phyloP scores from a whole-genome alignment of 768 basidiomycete species.

The Trametes meyenii region DNA sequence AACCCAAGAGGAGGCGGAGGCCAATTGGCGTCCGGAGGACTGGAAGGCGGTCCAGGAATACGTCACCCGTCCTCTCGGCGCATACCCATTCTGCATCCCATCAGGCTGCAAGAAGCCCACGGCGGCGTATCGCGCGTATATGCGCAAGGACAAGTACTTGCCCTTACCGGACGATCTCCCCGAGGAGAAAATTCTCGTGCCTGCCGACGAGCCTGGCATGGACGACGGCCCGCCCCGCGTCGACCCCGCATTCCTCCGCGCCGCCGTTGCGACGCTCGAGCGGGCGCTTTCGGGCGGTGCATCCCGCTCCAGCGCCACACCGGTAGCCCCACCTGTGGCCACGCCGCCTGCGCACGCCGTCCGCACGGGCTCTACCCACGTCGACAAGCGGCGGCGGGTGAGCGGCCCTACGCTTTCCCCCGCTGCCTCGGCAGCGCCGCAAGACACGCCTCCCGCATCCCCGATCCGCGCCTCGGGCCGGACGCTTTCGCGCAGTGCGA shows the following conservation, averaged over 20 bases:
- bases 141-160: constrained; percentile 23
- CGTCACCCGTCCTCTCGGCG: constrained; percentile 25
- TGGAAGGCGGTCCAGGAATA: constrained; percentile 27
- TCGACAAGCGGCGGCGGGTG: constrained; percentile 14
- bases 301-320: neutral
- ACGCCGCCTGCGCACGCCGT: neutral
- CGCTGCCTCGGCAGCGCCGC: neutral
- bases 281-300: neutral
- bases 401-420: neutral
- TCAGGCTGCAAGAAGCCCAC: constrained; percentile 24
- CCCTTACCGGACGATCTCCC: constrained; percentile 22
- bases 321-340: neutral
- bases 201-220: constrained; percentile 28
- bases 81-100: constrained; percentile 30
- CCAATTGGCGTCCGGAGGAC: constrained; percentile 28
- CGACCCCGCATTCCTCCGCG: neutral
- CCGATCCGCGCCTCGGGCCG: neutral
- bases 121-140: constrained; percentile 25
- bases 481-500: constrained; percentile 1
- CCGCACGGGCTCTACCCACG: neutral
- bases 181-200: constrained; percentile 31
- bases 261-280: neutral
- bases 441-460: constrained; percentile 2
- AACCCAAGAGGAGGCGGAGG: constrained; percentile 29
- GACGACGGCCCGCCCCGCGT: constrained; percentile 22